phyloP scores from a whole-genome alignment of 192 early-diverging fungal genomes.

The Coemansia sp. region DNA sequence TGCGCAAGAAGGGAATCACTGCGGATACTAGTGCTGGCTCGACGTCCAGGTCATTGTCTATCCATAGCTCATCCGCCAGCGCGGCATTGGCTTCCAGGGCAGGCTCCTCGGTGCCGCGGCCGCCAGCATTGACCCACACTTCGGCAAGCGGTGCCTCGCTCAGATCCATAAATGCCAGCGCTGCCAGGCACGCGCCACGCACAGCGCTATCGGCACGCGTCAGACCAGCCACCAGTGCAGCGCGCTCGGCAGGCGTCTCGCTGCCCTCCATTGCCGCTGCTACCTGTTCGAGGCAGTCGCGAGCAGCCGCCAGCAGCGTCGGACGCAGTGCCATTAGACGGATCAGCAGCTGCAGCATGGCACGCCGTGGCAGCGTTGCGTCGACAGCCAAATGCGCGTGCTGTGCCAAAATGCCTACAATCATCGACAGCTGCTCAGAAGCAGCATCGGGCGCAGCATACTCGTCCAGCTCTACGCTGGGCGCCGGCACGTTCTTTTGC shows the following conservation, averaged over 20 bases:
- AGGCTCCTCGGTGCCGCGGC: conserved; percentile 10
- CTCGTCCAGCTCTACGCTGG: conserved; percentile 44
- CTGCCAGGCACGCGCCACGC: conserved; percentile 40
- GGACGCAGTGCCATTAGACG: conserved; percentile 62
- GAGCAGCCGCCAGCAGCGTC: conserved; percentile 25
- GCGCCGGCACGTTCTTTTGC: conserved; percentile 9
- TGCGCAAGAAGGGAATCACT: conserved; percentile 26
- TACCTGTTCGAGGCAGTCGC: conserved; percentile 55
- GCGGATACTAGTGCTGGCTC: conserved; percentile 21
- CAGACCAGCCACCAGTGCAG: conserved; percentile 35
- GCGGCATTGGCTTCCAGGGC: conserved; percentile 39
- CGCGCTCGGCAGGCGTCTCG: conserved; percentile 32
- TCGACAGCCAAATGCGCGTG: conserved; percentile 54
- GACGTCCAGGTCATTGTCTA: conserved; percentile 42
- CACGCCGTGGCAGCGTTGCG: conserved; percentile 56
- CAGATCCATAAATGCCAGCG: conserved; percentile 49
- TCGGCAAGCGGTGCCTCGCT: conserved; percentile 25
- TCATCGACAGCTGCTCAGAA: conserved; percentile 66
- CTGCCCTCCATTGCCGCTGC: conserved; percentile 56
- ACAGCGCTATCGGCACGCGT: conserved; percentile 37
- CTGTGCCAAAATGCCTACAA: conserved; percentile 62
- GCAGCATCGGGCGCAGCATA: conserved; percentile 47
- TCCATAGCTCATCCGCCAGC: conserved; percentile 39
- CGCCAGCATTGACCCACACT: conserved; percentile 40
- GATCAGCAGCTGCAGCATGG: conserved; percentile 62